These are phyloP conservation scores for Begonia loranthoides DNA, from an alignment of 306 rosid species.

Conservation along the genomic window DNA sequence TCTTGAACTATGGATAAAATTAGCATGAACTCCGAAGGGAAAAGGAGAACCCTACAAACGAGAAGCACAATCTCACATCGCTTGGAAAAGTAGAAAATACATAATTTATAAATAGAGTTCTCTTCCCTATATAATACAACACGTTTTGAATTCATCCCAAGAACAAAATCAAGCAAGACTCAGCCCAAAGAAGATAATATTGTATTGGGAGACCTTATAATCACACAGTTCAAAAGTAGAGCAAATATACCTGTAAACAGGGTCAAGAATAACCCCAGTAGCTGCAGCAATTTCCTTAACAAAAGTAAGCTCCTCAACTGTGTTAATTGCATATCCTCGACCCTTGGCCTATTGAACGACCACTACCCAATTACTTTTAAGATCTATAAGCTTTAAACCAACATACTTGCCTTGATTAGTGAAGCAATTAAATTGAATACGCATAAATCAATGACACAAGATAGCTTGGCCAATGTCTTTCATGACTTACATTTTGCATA, in stretches of 20 bases:
- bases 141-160: too few species aligned
- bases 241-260: conserved; percentile 68
- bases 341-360: conserved; percentile 63
- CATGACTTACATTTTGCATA: conserved; percentile 56
- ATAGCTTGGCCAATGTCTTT: neutral
- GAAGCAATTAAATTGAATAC: neutral
- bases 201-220: too few species aligned
- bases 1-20: too few species aligned
- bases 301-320: conserved; percentile 69
- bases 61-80: too few species aligned
- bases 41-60: too few species aligned
- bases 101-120: too few species aligned
- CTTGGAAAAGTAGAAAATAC: too few species aligned
- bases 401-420: neutral
- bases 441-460: too few species aligned
- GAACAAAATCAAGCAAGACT: too few species aligned
- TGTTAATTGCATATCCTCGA: conserved; percentile 81
- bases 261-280: conserved; percentile 85
- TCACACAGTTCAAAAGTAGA: neutral
- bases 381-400: conserved; percentile 12
- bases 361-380: conserved; percentile 10
- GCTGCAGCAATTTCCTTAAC: conserved; percentile 61
- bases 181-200: too few species aligned
- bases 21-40: too few species aligned
- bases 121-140: too few species aligned